Evolutionary conservation across 2,329 filamentous ascomycete genomes (phyloP), one percentile per base, ranked within the genome.

Genomic region (Neofusicoccum laricinum): DNA sequence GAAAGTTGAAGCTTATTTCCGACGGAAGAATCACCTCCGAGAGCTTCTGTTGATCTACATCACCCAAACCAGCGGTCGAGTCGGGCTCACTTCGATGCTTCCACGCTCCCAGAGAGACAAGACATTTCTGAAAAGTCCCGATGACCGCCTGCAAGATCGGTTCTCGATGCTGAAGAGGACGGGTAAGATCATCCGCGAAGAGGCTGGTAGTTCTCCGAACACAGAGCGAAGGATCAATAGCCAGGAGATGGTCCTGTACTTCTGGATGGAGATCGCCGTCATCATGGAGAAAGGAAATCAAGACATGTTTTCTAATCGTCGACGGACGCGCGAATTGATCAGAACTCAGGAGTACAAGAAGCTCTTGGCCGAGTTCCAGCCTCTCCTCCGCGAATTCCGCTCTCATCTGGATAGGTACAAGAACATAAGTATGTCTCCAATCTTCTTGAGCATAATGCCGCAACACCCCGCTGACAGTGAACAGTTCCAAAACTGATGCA

Each of bases 1-100:
- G 6, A 88, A 93, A 65, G 90, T 96, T 65, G 88, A 91, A 69
- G 83, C 85, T 0, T 93, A 93, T 70, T 88, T 92, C 34, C 86
- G 91, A 64, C 86, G 93, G 49, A 90, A 91, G 46, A 86, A 86
- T 69, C 91, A 94, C 66, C 90, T 97, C 71, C 93, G 94, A 71
- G 87, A 93, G 45, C 81, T 98, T 5, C 85, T 99, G 7, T 83
- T 97, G 64, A 92, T 97, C 66, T 98, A 98, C 74, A 87, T 96
- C 45, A 94, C 92, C 1, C 93, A 98, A 77, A 89, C 96, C n/a
- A 94, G 93, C 67, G 95, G 94, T 17, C 88, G 95, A 17, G 84
- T 99, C 11, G 93, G 93, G 1, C 91, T 96, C 82, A 96, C 93
- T 0, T 96, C 92, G 59, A 97, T 97, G 92, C 89, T 97, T 2